Evolutionary conservation across 495 filamentous ascomycete species (phyloP).

Genomic region (Penicillium chermesinum): DNA sequence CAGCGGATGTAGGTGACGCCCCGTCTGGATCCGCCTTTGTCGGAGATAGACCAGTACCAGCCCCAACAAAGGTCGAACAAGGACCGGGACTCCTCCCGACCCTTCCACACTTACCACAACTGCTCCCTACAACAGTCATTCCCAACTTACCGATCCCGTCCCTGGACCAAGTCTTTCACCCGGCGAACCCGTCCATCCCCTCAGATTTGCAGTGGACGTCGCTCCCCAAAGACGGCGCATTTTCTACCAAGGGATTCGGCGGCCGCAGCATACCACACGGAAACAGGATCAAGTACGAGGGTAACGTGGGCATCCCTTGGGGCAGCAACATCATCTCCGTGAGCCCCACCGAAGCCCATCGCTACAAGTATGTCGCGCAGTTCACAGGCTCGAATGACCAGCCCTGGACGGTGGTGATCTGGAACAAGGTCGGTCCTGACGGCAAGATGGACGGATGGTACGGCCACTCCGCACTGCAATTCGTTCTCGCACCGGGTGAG

Average conservation of each 20-base stretch:
- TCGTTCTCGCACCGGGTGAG: constrained; percentile 39
- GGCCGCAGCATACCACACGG: constrained; percentile 22
- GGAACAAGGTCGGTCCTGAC: constrained; percentile 50
- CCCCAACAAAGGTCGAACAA: not conserved
- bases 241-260: constrained; percentile 26
- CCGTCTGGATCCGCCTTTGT: not conserved
- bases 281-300: constrained; percentile 30
- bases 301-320: constrained; percentile 49
- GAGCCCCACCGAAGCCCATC: constrained; percentile 23
- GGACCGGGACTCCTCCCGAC: not conserved
- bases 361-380: constrained; percentile 45
- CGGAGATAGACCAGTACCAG: not conserved
- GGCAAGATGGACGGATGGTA: constrained; percentile 43
- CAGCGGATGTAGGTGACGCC: not conserved
- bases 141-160: constrained; percentile 5
- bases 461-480: constrained; percentile 36
- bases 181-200: not conserved
- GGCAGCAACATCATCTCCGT: constrained; percentile 51
- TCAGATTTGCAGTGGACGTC: constrained; percentile 24
- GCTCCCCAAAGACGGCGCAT: constrained; percentile 17
- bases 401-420: constrained; percentile 43
- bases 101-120: constrained; percentile 2
- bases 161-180: constrained; percentile 10
- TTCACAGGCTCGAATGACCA: constrained; percentile 34
- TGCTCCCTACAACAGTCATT: constrained; percentile 10